Base-by-base conservation (phyloP, 148 eudicot genomes). In the Rhododendron molle region DNA sequence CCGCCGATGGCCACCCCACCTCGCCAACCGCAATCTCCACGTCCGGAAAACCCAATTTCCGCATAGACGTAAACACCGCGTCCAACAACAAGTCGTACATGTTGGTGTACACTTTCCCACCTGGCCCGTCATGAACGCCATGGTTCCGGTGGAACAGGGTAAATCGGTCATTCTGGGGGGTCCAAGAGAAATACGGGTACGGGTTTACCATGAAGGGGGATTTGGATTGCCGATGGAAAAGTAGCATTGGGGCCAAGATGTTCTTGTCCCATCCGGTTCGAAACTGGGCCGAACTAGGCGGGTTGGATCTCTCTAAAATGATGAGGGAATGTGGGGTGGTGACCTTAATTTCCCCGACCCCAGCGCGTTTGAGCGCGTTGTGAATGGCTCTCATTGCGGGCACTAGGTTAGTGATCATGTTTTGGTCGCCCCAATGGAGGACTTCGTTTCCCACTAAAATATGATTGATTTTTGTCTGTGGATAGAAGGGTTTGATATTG, bases 151-250 rank as follows among this genome's bases (percentile, higher is more conserved):
- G 85, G 86, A 93, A 94, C 9, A 91, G 71, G 10, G 87, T 71
- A 77, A 88, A 96, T 60, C 85, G 78, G 1, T 85, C 76, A 13
- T 90, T 88, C 52, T 85, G 67, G 8, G 93, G 91, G 81, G 56
- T 86, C 20, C 83, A 91, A 0, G 92, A 92, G 80, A 96, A 95
- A 80, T 93, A 96, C 2, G 99, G 98, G 86, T 96, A 96, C 0
- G 99, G 99, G 90, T 96, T 96, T 4, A 96, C 95, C 86, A 94
- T 87, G 80, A 96, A 96, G 8, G 97, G 94, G 0, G 97, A 77
- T 74, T 90, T 91, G 14, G 99, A 93, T 76, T 90, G 90, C 13
- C 90, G 91, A 16, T 86, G 91, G 89, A 94, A 96, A 56, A 91
- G 87, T 4, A 96, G 92, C 91, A 94, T 89, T 16, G 99, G 99